Percentiles rank a stretch among this genome's conserved stretches.
phyloP scores from a whole-genome alignment of 2,329 filamentous ascomycete genomes.

The Sclerotiophoma versabilis region DNA sequence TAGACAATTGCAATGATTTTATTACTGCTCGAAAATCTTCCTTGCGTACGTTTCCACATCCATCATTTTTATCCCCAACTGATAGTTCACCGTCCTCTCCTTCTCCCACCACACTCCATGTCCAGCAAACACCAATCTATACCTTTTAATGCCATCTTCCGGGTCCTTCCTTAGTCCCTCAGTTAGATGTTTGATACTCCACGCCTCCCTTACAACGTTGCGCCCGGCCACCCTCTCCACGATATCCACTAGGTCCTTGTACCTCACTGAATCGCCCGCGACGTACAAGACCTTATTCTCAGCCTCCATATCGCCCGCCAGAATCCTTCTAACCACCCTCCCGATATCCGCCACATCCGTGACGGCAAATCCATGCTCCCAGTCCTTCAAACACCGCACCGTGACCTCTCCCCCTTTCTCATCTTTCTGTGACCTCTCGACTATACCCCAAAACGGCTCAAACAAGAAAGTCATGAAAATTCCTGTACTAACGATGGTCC shows the following conservation, averaged over 20 bases:
- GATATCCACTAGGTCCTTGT: conserved; percentile 61
- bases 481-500: conserved; percentile 72
- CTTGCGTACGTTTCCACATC: conserved; percentile 53
- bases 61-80: conserved; percentile 56
- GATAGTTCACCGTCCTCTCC: conserved; percentile 60
- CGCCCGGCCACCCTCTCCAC: conserved; percentile 56
- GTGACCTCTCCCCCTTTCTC: conserved; percentile 25
- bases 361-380: conserved; percentile 68
- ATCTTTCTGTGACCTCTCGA: conserved; percentile 51
- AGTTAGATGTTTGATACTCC: conserved; percentile 56
- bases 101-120: conserved; percentile 66
- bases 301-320: conserved; percentile 46
- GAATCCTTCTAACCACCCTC: conserved; percentile 62
- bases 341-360: conserved; percentile 72
- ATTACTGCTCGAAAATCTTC: conserved; percentile 19
- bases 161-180: conserved; percentile 58
- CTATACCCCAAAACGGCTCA: conserved; percentile 66
- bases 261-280: conserved; percentile 69
- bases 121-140: conserved; percentile 68
- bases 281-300: conserved; percentile 60
- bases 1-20: not conserved
- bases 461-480: conserved; percentile 77
- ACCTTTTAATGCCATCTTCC: conserved; percentile 62
- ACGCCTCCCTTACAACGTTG: conserved; percentile 58
- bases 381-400: conserved; percentile 65